A percentile compares a stretch with the other conserved stretches of the same genome.
These are phyloP conservation scores for Microthyrium microscopicum DNA, from an alignment of 2,329 filamentous ascomycete genomes.

Conservation along the genomic window DNA sequence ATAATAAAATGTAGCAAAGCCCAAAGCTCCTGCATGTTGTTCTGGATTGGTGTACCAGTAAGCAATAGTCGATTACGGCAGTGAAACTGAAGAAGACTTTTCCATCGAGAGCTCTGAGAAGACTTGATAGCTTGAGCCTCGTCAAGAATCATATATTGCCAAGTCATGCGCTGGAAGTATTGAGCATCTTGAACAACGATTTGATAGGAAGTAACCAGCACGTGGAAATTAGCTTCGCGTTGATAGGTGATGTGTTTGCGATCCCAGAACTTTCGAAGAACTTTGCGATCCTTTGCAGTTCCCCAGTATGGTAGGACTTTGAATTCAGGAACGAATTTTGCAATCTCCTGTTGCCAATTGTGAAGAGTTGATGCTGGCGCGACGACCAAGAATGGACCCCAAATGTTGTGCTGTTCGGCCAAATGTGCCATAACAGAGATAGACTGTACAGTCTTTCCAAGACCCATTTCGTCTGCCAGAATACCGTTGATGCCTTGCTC, in stretches of 20 bases:
- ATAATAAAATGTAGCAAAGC: conserved; percentile 97
- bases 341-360: conserved; percentile 99
- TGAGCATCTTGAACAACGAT: conserved; percentile 88
- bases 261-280: conserved; percentile 97
- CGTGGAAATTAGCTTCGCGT: conserved; percentile 85
- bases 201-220: conserved; percentile 93
- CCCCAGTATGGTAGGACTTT: conserved; percentile 98
- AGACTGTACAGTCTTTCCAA: conserved; percentile 52
- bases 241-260: conserved; percentile 93
- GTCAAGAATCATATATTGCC: conserved; percentile 99
- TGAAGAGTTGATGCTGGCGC: conserved; percentile 90
- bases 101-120: conserved; percentile 91
- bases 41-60: conserved; percentile 95
- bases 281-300: conserved; percentile 81
- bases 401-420: conserved; percentile 92
- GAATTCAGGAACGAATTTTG: conserved; percentile 82
- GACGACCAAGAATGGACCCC: conserved; percentile 94
- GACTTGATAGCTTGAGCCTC: conserved; percentile 99
- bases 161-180: conserved; percentile 98
- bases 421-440: conserved; percentile 99
- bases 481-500: conserved; percentile 86
- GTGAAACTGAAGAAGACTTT: conserved; percentile 82
- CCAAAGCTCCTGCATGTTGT: conserved; percentile 99
- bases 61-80: conserved; percentile 87
- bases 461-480: conserved; percentile 14